phyloP scores from a whole-genome alignment of 768 basidiomycete species.

The Russula sp. region DNA sequence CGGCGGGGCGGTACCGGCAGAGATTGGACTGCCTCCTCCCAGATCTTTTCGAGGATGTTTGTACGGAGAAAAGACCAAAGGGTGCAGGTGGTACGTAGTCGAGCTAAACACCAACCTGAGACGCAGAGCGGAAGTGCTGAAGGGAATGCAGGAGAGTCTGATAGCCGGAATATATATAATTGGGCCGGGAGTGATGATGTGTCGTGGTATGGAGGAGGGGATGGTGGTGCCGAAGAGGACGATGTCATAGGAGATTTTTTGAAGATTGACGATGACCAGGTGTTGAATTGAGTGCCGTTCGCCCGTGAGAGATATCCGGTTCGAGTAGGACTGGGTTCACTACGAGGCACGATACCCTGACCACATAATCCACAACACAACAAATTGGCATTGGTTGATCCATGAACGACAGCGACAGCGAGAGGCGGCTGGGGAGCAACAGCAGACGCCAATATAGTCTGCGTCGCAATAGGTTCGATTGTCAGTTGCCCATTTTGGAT shows the following conservation, averaged over 20 bases:
- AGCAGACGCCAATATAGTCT: slow-evolving; percentile 56
- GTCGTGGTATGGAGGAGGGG: slow-evolving; percentile 36
- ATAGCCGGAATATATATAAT: slow-evolving; percentile 68
- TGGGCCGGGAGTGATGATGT: slow-evolving; percentile 39
- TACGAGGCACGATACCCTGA: slow-evolving; percentile 47
- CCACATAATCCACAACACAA: slow-evolving; percentile 83
- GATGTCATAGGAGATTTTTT: slow-evolving; percentile 45
- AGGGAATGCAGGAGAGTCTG: slow-evolving; percentile 35
- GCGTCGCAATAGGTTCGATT: slow-evolving; percentile 79
- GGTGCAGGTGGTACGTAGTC: slow-evolving; percentile 83
- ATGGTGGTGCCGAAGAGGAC: slow-evolving; percentile 38
- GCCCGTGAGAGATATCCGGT: slow-evolving; percentile 33
- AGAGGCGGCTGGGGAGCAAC: slow-evolving; percentile 38
- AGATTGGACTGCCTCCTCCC: slow-evolving; percentile 70
- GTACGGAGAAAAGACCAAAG: slow-evolving; percentile 87
- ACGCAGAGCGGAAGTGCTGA: slow-evolving; percentile 60
- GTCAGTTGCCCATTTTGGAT: slow-evolving; percentile 84
- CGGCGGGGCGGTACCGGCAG: slow-evolving; percentile 34
- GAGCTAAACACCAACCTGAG: slow-evolving; percentile 80
- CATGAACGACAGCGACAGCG: slow-evolving; percentile 39
- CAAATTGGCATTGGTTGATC: slow-evolving; percentile 46
- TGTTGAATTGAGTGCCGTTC: slow-evolving; percentile 37
- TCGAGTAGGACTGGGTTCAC: slow-evolving; percentile 38
- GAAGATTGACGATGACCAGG: slow-evolving; percentile 60
- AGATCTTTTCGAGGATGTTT: slow-evolving; percentile 78